Conservation (phyloP, 768 basidiomycete genomes). For the Gloeostereum incarnatum region DNA sequence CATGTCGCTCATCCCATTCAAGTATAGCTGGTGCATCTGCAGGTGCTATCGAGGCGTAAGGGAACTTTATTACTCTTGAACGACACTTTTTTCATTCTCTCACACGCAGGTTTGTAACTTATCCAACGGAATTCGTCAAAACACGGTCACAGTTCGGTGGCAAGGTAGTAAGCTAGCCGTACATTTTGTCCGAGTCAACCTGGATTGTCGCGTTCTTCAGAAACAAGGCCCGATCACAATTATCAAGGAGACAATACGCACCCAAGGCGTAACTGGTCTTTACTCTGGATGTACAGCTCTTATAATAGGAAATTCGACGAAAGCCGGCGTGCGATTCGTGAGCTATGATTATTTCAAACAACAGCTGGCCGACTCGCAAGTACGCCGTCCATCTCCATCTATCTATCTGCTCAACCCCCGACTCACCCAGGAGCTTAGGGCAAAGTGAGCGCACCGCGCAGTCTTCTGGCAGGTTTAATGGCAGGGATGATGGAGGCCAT, state of each 20-base stretch:
- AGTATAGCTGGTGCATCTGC: conserved; percentile 85
- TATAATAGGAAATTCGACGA: conserved; percentile 83
- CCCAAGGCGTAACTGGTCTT: conserved; percentile 75
- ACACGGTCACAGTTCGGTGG: conserved; percentile 90
- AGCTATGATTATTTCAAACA: conserved; percentile 91
- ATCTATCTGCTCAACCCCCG: no score
- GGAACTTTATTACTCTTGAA: conserved; percentile 4
- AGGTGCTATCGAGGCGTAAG: conserved; percentile 88
- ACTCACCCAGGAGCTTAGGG: conserved; percentile 40
- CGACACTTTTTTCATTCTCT: not conserved
- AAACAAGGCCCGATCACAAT: conserved; percentile 66
- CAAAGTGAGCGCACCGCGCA: conserved; percentile 80
- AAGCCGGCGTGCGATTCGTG: conserved; percentile 94
- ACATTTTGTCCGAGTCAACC: not conserved
- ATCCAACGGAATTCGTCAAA: conserved; percentile 89
- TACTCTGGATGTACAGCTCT: conserved; percentile 91
- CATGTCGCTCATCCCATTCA: not conserved
- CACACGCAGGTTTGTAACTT: conserved; percentile 61
- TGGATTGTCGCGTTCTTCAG: conserved; percentile 13
- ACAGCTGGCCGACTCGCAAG: conserved; percentile 74
- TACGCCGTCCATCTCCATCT: conserved; percentile 20
- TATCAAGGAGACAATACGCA: conserved; percentile 60
- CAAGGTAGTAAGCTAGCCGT: conserved; percentile 29
- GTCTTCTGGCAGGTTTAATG: conserved; percentile 71
- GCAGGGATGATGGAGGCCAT: conserved; percentile 91